Conservation (phyloP, 2,329 filamentous ascomycete species). For the Neonectria neomacrospora region DNA sequence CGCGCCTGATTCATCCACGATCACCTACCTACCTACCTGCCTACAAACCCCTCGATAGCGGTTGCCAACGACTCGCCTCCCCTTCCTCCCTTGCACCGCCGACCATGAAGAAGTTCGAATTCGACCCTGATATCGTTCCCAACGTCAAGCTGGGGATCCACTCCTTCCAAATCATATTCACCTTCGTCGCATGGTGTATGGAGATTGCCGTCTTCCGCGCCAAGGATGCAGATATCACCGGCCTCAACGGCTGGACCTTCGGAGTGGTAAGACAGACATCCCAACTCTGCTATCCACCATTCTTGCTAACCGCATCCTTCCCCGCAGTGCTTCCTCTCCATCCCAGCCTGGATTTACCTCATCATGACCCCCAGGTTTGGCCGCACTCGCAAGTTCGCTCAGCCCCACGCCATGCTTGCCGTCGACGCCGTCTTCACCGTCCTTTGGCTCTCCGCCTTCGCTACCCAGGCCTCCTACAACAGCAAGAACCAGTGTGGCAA, state of each 20-base stretch:
- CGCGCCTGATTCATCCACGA: slow-evolving; percentile 17
- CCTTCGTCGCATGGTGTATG: slow-evolving; percentile 67
- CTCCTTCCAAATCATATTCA: slow-evolving; percentile 63
- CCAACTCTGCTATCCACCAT: neutral
- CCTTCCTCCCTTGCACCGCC: neutral
- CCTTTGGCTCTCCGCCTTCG: slow-evolving; percentile 75
- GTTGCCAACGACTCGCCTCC: neutral
- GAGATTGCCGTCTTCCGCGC: slow-evolving; percentile 69
- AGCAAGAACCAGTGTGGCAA: slow-evolving; percentile 63
- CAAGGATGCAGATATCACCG: slow-evolving; percentile 61
- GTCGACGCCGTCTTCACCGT: slow-evolving; percentile 69
- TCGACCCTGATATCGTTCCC: slow-evolving; percentile 65
- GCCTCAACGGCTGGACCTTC: slow-evolving; percentile 72
- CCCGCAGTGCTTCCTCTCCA: slow-evolving; percentile 70
- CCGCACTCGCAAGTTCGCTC: slow-evolving; percentile 69
- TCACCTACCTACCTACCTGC: neutral
- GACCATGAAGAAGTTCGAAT: slow-evolving; percentile 60
- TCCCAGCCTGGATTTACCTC: slow-evolving; percentile 73
- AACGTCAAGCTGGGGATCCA: slow-evolving; percentile 68
- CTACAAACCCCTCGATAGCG: slow-evolving; percentile 13
- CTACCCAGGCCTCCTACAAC: slow-evolving; percentile 73
- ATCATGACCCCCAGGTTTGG: slow-evolving; percentile 72
- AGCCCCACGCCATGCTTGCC: slow-evolving; percentile 69
- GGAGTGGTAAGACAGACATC: slow-evolving; percentile 62
- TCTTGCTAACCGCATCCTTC: neutral